phyloP scores from a whole-genome alignment of 306 rosid genomes.

The Boehmeria nivea region DNA sequence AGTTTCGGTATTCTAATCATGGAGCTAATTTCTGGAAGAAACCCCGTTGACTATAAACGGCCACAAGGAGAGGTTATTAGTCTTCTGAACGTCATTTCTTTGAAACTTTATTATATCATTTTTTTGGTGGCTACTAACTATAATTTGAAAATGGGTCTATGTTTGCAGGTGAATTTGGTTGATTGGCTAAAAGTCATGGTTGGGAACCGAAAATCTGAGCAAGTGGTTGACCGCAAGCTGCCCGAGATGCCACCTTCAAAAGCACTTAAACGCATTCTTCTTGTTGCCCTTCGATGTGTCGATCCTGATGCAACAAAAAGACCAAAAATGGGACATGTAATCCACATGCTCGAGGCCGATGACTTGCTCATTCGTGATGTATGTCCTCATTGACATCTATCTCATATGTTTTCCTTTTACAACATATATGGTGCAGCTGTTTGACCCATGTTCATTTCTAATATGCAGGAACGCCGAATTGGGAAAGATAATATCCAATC shows the following conservation, averaged over 20 bases:
- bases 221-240: constrained; percentile 81
- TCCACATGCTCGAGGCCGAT: constrained; percentile 98
- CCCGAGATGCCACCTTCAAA: constrained; percentile 81
- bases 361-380: constrained; percentile 73
- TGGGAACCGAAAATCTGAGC: constrained; percentile 77
- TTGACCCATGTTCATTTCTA: not conserved
- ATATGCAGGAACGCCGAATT: constrained; percentile 51
- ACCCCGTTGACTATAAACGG: constrained; percentile 84
- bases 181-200: constrained; percentile 94
- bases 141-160: constrained; percentile 10
- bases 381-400: constrained; percentile 15
- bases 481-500: constrained; percentile 47
- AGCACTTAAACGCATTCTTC: constrained; percentile 75
- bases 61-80: constrained; percentile 89
- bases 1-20: constrained; percentile 94
- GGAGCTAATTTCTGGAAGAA: constrained; percentile 88
- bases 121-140: constrained; percentile 14
- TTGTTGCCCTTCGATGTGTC: constrained; percentile 92
- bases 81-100: no score
- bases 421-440: not conserved
- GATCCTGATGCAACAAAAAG: constrained; percentile 94
- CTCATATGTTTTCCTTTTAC: constrained; percentile 1
- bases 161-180: constrained; percentile 70
- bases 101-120: not conserved
- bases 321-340: constrained; percentile 94